Percentiles rank a stretch among this genome's conserved stretches.
These are phyloP conservation scores for Camellia sinensis DNA, from an alignment of 148 eudicot genomes.

Conservation along the genomic window DNA sequence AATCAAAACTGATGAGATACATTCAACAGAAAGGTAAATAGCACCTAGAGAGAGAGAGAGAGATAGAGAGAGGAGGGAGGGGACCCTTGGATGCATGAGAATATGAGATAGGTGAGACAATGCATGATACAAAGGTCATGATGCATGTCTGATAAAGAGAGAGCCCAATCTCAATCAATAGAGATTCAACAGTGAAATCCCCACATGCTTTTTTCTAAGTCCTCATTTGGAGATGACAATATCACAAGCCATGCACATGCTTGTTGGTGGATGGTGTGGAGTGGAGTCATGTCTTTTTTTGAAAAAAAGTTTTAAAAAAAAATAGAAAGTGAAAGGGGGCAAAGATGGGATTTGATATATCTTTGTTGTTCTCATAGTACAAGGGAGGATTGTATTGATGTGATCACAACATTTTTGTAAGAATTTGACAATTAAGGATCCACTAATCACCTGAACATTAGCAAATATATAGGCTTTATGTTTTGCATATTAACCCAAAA, in stretches of 20 bases:
- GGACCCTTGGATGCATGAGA: slow-evolving; percentile 36
- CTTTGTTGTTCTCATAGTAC: not conserved
- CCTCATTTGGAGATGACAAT: slow-evolving; percentile 13
- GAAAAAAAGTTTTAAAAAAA: not conserved
- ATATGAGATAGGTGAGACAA: slow-evolving; percentile 46
- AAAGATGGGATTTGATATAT: slow-evolving; percentile 9
- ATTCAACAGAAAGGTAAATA: not conserved
- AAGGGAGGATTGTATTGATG: slow-evolving; percentile 4
- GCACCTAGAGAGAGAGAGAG: not conserved
- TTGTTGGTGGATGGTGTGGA: slow-evolving; percentile 16
- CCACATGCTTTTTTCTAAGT: slow-evolving; percentile 1
- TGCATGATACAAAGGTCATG: slow-evolving; percentile 69
- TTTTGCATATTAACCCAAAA: not conserved
- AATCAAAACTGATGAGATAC: not conserved
- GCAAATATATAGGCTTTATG: not conserved
- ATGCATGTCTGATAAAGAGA: slow-evolving; percentile 73
- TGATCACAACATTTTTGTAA: not conserved
- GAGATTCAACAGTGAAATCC: slow-evolving; percentile 27
- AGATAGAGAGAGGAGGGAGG: slow-evolving; percentile 8
- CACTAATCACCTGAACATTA: not conserved
- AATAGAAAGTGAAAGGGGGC: not conserved
- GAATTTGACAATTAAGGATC: not conserved
- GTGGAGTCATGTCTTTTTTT: slow-evolving; percentile 23
- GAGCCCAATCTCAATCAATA: slow-evolving; percentile 42
- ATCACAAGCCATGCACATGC: slow-evolving; percentile 27